A percentile compares a stretch with the other conserved stretches of the same genome.
phyloP scores from a whole-genome alignment of 2,329 filamentous ascomycete genomes.

The Immersiporthe knoxdaviesiana region DNA sequence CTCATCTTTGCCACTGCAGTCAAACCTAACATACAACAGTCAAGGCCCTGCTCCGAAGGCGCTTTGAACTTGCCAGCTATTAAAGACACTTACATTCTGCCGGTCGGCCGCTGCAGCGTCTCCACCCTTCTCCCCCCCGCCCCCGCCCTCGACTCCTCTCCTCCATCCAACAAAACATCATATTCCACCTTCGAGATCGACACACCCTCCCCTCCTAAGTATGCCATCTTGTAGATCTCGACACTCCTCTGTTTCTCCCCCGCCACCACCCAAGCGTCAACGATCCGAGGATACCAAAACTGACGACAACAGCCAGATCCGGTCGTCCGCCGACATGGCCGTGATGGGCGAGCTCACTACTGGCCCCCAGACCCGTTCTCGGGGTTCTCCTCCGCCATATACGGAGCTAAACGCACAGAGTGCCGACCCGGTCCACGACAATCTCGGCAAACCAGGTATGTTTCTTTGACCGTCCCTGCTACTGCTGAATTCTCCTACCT shows the following conservation, averaged over 20 bases:
- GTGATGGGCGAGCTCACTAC: slow-evolving; percentile 20
- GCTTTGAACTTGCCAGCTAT: not conserved
- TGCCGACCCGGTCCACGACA: slow-evolving; percentile 14
- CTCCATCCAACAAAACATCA: too few species aligned
- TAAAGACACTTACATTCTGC: not conserved
- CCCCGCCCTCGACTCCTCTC: too few species aligned
- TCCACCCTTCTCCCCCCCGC: not conserved
- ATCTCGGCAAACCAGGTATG: slow-evolving; percentile 20
- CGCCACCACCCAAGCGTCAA: slow-evolving; percentile 11
- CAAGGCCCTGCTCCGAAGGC: not conserved
- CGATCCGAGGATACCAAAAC: not conserved
- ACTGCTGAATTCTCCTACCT: not conserved
- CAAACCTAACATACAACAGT: not conserved
- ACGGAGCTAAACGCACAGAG: slow-evolving; percentile 11
- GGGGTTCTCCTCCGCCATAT: slow-evolving; percentile 24
- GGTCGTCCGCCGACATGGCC: slow-evolving; percentile 3
- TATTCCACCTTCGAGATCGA: not conserved
- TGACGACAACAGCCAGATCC: slow-evolving; percentile 1
- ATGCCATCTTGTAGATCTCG: slow-evolving; percentile 3
- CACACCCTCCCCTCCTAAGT: not conserved
- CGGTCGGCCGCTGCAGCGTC: not conserved
- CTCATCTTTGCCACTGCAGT: not conserved
- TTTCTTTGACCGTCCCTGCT: not conserved
- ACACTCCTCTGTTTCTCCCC: slow-evolving; percentile 7
- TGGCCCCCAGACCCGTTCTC: slow-evolving; percentile 25